Percentiles rank a stretch among this genome's conserved stretches.
phyloP scores from a whole-genome alignment of 495 filamentous ascomycete genomes.

The Aspergillus nanangensis region DNA sequence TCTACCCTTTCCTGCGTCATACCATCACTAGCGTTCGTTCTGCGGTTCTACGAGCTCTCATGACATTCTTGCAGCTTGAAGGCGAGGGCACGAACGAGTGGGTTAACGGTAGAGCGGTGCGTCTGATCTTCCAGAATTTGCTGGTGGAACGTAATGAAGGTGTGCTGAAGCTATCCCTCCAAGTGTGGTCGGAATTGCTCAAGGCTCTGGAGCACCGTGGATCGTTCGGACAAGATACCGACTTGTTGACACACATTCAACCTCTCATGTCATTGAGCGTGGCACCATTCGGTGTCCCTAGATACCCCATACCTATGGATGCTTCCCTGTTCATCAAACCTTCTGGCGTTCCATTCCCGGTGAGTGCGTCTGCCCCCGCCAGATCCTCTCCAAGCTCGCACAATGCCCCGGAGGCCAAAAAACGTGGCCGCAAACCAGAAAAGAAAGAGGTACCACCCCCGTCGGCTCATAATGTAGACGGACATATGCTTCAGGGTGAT shows the following conservation, averaged over 20 bases:
- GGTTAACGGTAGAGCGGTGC: conserved; percentile 84
- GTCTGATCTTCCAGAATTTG: conserved; percentile 90
- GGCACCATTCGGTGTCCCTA: conserved; percentile 85
- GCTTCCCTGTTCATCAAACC: conserved; percentile 83
- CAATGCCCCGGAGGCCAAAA: conserved; percentile 32
- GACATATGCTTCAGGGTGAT: conserved; percentile 95
- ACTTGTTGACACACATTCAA: conserved; percentile 55
- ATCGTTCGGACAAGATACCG: conserved; percentile 62
- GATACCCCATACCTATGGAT: conserved; percentile 88
- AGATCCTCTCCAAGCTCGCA: conserved; percentile 54
- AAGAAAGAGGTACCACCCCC: conserved; percentile 68
- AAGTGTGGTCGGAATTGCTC: conserved; percentile 81
- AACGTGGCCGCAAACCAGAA: conserved; percentile 76
- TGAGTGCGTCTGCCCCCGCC: conserved; percentile 41
- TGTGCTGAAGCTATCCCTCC: conserved; percentile 71
- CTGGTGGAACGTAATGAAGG: conserved; percentile 86
- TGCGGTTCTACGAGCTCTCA: conserved; percentile 85
- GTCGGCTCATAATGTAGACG: conserved; percentile 88
- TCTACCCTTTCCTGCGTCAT: conserved; percentile 94
- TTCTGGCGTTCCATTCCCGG: conserved; percentile 78
- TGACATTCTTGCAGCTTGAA: conserved; percentile 86
- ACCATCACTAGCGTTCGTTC: conserved; percentile 94
- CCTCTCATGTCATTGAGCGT: conserved; percentile 75
- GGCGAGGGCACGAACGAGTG: conserved; percentile 81
- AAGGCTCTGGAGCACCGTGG: conserved; percentile 56